These are phyloP conservation scores for Populus tomentosa DNA, from an alignment of 441 rosid genomes.

Conservation along the genomic window DNA sequence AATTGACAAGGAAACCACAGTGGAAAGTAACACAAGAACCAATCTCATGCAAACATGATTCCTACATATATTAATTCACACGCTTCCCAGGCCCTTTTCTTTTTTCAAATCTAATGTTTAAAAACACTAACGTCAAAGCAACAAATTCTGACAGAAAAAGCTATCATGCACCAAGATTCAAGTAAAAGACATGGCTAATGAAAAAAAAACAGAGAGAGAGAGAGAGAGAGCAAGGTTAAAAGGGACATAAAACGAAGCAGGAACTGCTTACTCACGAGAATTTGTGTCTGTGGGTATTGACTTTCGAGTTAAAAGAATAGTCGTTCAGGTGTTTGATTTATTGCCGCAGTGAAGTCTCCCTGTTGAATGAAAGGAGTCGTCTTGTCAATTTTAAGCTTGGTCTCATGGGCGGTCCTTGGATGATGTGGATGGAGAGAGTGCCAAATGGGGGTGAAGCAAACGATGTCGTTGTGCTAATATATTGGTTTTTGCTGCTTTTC, in stretches of 20 bases:
- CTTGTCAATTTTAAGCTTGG: not conserved
- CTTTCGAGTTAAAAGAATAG: not conserved
- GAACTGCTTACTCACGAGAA: conserved; percentile 19
- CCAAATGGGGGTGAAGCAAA: no score
- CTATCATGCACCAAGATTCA: not conserved
- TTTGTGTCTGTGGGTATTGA: not conserved
- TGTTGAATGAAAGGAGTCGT: not conserved
- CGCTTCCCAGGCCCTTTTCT: not conserved
- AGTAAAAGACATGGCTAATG: not conserved
- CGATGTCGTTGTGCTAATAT: no score
- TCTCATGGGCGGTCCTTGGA: not conserved
- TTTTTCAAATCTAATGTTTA: not conserved
- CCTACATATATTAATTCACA: not conserved
- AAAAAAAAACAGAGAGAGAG: not conserved
- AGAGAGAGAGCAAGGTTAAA: not conserved
- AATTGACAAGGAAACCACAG: not conserved
- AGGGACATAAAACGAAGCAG: not conserved
- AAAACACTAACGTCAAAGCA: not conserved
- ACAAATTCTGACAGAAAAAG: not conserved
- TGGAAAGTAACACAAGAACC: not conserved
- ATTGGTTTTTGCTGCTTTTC: no score
- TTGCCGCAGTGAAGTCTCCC: conserved; percentile 17
- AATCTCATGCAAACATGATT: not conserved
- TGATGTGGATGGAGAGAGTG: not conserved
- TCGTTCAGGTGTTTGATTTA: conserved; percentile 22